These are phyloP conservation scores for Erigeron philadelphicus DNA, from an alignment of 140 eudicot species.

Conservation along the genomic window DNA sequence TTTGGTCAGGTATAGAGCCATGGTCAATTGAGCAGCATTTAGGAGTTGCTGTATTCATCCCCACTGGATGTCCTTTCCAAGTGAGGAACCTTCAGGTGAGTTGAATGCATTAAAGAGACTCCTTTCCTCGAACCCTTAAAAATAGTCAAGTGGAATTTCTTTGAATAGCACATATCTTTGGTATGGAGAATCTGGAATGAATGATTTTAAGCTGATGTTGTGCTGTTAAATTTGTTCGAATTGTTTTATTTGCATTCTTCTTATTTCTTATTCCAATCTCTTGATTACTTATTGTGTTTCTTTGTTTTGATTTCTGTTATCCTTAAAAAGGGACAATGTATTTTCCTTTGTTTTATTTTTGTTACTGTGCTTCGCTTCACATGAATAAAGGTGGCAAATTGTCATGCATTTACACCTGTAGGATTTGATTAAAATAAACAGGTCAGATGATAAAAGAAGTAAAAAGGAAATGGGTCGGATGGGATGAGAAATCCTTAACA, in stretches of 20 bases:
- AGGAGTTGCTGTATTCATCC: constrained; percentile 91
- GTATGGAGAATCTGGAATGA: neutral
- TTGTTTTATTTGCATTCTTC: constrained; percentile 12
- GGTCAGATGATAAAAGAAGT: too few species aligned
- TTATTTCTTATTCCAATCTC: neutral
- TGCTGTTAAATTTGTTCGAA: neutral
- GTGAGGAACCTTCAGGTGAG: constrained; percentile 93
- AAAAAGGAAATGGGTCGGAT: too few species aligned
- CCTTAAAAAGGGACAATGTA: neutral
- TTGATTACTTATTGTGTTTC: neutral
- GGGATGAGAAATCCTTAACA: too few species aligned
- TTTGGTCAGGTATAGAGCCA: constrained; percentile 74
- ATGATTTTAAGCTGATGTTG: neutral
- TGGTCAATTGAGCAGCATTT: constrained; percentile 91
- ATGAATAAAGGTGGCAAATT: too few species aligned
- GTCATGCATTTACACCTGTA: neutral
- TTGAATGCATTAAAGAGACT: constrained; percentile 9
- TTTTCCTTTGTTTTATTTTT: neutral
- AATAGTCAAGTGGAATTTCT: neutral
- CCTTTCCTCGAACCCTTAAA: neutral
- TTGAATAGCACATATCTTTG: neutral
- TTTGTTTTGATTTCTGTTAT: neutral
- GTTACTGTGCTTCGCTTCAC: too few species aligned
- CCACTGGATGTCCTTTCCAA: constrained; percentile 98
- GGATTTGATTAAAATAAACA: too few species aligned